Evolutionary conservation across 148 eudicot species (phyloP).

Genomic region (Drosera capensis): DNA sequence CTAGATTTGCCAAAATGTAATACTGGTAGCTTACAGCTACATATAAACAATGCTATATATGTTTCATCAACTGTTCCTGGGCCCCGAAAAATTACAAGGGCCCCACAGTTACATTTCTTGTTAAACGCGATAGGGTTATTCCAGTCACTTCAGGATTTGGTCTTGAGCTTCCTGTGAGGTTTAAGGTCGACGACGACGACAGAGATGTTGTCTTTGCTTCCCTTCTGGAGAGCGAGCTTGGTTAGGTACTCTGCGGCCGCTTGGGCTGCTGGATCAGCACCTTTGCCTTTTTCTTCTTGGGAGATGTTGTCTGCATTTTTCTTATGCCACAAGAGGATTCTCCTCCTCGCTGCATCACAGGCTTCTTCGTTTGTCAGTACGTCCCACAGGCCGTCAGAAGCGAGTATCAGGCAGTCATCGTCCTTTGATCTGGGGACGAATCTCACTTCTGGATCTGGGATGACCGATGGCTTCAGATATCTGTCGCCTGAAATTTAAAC

Average conservation of each 20-base stretch:
- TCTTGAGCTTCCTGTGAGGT: conserved; percentile 43
- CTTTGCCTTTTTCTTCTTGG: conserved; percentile 25
- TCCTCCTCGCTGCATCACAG: conserved; percentile 41
- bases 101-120: no score
- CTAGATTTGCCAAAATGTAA: no score
- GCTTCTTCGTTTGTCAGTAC: conserved; percentile 53
- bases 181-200: conserved; percentile 52
- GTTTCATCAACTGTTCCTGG: no score
- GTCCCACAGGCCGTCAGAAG: conserved; percentile 57
- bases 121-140: no score
- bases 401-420: conserved; percentile 43
- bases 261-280: conserved; percentile 48
- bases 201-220: conserved; percentile 50
- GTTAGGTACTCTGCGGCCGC: conserved; percentile 51
- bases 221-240: conserved; percentile 35
- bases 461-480: conserved; percentile 52
- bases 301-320: conserved; percentile 22
- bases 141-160: conserved; percentile 22
- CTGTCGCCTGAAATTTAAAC: conserved; percentile 29
- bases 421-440: conserved; percentile 43
- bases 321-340: conserved; percentile 48
- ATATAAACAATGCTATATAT: no score
- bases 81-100: no score
- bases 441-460: conserved; percentile 52
- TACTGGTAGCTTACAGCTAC: no score